Evolutionary conservation across 2,329 filamentous ascomycete species (phyloP).

Genomic region (Paramyrothecium roridum): DNA sequence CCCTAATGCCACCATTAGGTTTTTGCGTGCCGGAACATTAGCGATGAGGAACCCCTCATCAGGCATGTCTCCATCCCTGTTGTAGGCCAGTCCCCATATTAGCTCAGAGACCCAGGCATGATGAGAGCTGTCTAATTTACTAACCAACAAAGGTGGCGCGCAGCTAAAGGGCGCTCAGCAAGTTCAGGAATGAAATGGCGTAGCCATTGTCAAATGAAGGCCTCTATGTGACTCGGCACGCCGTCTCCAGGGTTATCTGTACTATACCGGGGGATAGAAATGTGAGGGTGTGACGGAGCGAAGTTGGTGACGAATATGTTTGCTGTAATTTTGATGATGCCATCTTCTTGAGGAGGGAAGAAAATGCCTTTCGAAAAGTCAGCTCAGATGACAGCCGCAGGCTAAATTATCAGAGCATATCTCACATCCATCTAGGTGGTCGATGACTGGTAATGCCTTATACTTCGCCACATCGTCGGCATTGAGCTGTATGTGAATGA

Average conservation of each 20-base stretch:
- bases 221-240: constrained; percentile 47
- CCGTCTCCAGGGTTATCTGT: constrained; percentile 26
- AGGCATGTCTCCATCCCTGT: constrained; percentile 24
- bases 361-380: constrained; percentile 39
- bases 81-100: background rate
- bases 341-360: constrained; percentile 47
- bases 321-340: constrained; percentile 50
- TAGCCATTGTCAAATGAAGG: constrained; percentile 49
- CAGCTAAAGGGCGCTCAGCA: constrained; percentile 42
- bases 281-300: constrained; percentile 5
- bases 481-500: constrained; percentile 61
- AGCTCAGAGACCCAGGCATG: background rate
- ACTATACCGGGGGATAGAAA: no score
- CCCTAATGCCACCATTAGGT: constrained; percentile 47
- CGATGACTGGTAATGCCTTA: constrained; percentile 31
- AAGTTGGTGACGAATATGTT: constrained; percentile 51
- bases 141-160: constrained; percentile 53
- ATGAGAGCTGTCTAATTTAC: constrained; percentile 16
- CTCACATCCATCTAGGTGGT: constrained; percentile 22
- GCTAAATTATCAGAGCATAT: background rate
- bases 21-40: constrained; percentile 13
- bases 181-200: constrained; percentile 30
- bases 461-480: constrained; percentile 53
- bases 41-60: constrained; percentile 24
- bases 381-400: constrained; percentile 1